A percentile compares a stretch with the other conserved stretches of the same genome.
phyloP scores from a whole-genome alignment of 306 rosid species.

The Hylodesmum podocarpum region DNA sequence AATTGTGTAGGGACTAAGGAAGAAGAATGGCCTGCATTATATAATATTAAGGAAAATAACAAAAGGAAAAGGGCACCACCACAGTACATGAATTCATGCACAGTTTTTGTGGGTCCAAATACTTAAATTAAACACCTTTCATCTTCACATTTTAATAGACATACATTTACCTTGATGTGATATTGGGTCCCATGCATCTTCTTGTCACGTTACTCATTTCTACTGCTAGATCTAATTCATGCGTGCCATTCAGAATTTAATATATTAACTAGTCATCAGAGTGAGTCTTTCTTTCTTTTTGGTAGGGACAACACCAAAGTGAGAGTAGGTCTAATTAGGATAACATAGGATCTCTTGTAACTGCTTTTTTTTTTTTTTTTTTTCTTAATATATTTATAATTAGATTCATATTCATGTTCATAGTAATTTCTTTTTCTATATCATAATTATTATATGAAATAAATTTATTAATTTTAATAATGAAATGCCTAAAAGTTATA shows the following conservation, averaged over 20 bases:
- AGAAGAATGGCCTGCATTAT: constrained; percentile 14
- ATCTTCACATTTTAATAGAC: background rate
- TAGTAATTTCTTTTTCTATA: no score
- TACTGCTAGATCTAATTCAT: background rate
- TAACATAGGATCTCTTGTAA: background rate
- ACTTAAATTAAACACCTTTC: background rate
- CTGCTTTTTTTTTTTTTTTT: no score
- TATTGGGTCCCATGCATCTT: background rate
- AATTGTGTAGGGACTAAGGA: constrained; percentile 26
- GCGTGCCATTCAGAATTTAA: background rate
- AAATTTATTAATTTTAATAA: no score
- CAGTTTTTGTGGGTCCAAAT: background rate
- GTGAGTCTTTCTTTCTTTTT: no score
- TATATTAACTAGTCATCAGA: no score
- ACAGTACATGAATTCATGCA: background rate
- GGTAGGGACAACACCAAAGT: no score
- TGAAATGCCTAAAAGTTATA: no score
- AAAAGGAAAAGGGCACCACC: background rate
- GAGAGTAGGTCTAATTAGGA: background rate
- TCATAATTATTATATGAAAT: no score
- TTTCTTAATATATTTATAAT: no score
- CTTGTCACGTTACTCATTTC: background rate
- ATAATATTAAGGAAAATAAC: background rate
- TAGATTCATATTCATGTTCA: no score
- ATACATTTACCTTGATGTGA: background rate